Percentiles rank a stretch among this genome's conserved stretches.
phyloP scores from a whole-genome alignment of 768 basidiomycete genomes.

The Porphyrellus cyaneotinctus region DNA sequence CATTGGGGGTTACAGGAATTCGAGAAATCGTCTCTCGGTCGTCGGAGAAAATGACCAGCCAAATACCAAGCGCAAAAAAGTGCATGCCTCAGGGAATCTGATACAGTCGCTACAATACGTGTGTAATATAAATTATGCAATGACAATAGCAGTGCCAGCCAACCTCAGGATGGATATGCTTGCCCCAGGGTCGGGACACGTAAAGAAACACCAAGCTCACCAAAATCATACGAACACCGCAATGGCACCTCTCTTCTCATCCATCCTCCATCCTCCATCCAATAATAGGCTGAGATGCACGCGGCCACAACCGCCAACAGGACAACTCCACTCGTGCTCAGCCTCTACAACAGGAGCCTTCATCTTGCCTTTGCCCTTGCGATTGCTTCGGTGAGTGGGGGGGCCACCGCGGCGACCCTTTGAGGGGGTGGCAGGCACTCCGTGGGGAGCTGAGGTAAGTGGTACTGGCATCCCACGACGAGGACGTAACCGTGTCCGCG shows the following conservation, averaged over 20 bases:
- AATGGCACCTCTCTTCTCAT: slow-evolving; percentile 42
- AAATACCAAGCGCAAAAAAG: neutral
- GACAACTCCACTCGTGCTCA: slow-evolving; percentile 59
- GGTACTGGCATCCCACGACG: slow-evolving; percentile 27
- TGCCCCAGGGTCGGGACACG: slow-evolving; percentile 7
- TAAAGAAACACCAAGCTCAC: slow-evolving; percentile 14
- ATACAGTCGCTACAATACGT: slow-evolving; percentile 14
- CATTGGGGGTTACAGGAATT: neutral
- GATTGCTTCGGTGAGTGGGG: slow-evolving; percentile 15
- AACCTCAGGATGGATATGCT: neutral
- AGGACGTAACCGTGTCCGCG: slow-evolving; percentile 58
- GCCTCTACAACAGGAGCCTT: slow-evolving; percentile 40
- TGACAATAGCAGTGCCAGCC: slow-evolving; percentile 1
- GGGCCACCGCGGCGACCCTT: slow-evolving; percentile 9
- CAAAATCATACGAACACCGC: slow-evolving; percentile 36
- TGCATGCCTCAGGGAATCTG: neutral
- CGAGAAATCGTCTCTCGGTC: neutral
- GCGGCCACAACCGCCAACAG: slow-evolving; percentile 52
- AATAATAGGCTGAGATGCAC: slow-evolving; percentile 56
- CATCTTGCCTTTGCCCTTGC: slow-evolving; percentile 35
- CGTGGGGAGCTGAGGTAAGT: neutral
- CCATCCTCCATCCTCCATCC: slow-evolving; percentile 57
- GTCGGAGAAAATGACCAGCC: neutral
- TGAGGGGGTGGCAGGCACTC: slow-evolving; percentile 3
- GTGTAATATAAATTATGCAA: slow-evolving; percentile 14